Evolutionary conservation across 495 filamentous ascomycete genomes (phyloP).

Genomic region (Neurospora intermedia): DNA sequence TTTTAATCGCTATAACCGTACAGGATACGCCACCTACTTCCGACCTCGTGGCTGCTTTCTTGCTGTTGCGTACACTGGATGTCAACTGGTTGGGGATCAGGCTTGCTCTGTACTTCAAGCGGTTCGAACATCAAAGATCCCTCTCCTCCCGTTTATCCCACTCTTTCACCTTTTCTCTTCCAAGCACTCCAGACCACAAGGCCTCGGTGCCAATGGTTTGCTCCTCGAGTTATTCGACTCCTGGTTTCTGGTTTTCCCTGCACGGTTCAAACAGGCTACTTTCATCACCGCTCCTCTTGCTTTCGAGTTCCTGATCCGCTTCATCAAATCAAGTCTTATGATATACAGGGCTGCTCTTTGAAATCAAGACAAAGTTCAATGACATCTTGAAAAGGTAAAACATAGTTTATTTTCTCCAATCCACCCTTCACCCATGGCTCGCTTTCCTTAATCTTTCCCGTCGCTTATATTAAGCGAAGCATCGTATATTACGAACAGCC

Average conservation of each 20-base stretch:
- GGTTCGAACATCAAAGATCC: neutral
- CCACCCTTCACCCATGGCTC: neutral
- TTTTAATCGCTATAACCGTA: constrained; percentile 3
- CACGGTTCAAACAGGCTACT: neutral
- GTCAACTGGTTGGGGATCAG: neutral
- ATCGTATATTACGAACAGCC: neutral
- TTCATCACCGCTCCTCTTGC: neutral
- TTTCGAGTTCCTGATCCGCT: neutral
- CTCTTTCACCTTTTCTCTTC: neutral
- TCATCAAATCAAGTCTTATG: neutral
- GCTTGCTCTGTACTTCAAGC: neutral
- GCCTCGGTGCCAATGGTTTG: neutral
- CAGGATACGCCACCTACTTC: constrained; percentile 10
- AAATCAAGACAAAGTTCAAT: neutral
- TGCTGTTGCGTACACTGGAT: neutral
- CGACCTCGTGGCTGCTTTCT: neutral
- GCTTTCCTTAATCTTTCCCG: neutral
- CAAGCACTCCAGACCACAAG: neutral
- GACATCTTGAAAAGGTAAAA: neutral
- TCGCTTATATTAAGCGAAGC: neutral
- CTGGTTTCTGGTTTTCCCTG: neutral
- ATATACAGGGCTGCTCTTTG: neutral
- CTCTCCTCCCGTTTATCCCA: neutral
- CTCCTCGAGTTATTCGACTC: neutral
- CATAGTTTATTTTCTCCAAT: neutral